Base-by-base conservation (phyloP, 768 basidiomycete species). In the Clathrus columnatus region DNA sequence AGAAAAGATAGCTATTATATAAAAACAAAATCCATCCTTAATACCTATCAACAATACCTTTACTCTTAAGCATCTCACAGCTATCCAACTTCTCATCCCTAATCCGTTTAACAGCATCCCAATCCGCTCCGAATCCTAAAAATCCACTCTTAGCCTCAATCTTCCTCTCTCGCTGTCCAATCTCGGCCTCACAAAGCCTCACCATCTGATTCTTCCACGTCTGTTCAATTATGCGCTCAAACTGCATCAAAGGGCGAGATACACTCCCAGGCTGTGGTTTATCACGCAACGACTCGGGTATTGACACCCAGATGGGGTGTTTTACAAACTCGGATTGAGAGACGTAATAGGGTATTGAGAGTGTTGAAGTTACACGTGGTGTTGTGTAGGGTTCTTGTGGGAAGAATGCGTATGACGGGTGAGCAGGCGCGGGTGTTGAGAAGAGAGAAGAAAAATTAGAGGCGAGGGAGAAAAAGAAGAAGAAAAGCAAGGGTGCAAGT, bases 71-170 rank as follows among this genome's bases (percentile, higher is more conserved):
- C 69, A 83, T 82, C 58, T 91, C 87, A 65, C 94, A 97, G 62
- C 80, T 83, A 57, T 77, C 75, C 47, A 91, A 75, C 32, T 74
- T 77, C 72, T 93, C 86, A 27, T 69, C 70, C 49, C 87, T 79
- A 51, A 96, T 85, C 61, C 70, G 68, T 66, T 76, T 74, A 57
- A 98, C 86, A 70, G 90, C 89, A 28, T 91, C 85, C 87, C 89
- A 91, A 66, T 98, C 88, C 10, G 91, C 88, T 27, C 92, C 90
- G 52, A 96, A 73, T 5, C 94, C 95, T 67, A 97, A 93, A 59
- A 96, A 68, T 4, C 95, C 95, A 36, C 88, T 69, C 62, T 91
- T 85, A 7, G 79, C 75, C 51, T 93, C 85, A 64, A 85, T 84
- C 58, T 75, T 70, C 58, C 83, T 82, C 63, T 87, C 77, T 65